Base-by-base conservation (phyloP, 306 rosid species). In the Gleditsia sinensis region DNA sequence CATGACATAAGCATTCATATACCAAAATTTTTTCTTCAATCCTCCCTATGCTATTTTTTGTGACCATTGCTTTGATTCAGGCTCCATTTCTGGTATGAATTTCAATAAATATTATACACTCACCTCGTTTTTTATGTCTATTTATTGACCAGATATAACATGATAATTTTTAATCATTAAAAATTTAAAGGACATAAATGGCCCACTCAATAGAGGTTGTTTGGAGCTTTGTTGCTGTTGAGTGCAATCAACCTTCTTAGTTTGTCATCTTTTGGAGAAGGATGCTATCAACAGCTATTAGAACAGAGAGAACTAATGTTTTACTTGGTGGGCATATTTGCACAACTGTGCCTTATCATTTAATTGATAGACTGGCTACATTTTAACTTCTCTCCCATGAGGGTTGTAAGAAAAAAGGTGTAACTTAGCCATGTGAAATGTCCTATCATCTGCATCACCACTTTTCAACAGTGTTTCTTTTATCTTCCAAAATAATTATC, bases 1-100 rank as follows among this genome's bases (percentile, higher is more conserved):
- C 68, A 39, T 68, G 61, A 50, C 78, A 75, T 53, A 46, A 45
- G 68, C 78, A 53, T 33, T 45, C 46, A 48, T 75, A 36, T 54
- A 53, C 32, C 5, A 11, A 59, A 13, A 8, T 51, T 58, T 24
- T 72, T 60, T 51, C 50, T 75, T 80, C 59, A 40, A 33, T 51
- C 19, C 43, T 62, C 61, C 51, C 55, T 24, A 5, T 70, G 30
- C 67, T 69, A 60, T 49, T 75, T 72, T 43, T 25, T 39, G 17
- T 48, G 33, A 60, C 63, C 39, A 30, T 68, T 12, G 16, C 21
- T 64, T 57, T 59, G 24, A 56, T 58, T 54, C 33, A 48, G 69
- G 67, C 34, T 62, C 62, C 32, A n/a, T 59, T 58, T 64, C 55
- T 63, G 20, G 46, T 58, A 49, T 72, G 72, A 43, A 43, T 16